Conservation (phyloP, 2,329 filamentous ascomycete species). For the Diaporthe citri region DNA sequence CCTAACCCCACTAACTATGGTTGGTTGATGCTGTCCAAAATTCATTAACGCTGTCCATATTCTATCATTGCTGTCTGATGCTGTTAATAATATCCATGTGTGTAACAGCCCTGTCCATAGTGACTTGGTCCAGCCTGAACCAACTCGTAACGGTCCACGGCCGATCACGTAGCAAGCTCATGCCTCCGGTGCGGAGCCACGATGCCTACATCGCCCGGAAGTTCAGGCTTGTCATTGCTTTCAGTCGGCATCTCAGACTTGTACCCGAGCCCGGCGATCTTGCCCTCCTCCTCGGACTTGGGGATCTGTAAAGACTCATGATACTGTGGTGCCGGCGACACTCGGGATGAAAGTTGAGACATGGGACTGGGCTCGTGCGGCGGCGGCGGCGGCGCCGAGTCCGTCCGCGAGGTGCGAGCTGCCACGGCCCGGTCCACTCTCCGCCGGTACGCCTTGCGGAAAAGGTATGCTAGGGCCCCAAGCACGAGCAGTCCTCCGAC, state of each 20-base stretch:
- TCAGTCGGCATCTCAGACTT: constrained; percentile 24
- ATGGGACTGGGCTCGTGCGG: constrained; percentile 11
- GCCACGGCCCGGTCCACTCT: constrained; percentile 15
- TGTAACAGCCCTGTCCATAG: too few relatives aligned
- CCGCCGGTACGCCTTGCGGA: constrained; percentile 9
- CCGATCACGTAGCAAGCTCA: not conserved
- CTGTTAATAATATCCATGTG: too few relatives aligned
- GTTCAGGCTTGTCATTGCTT: constrained; percentile 2
- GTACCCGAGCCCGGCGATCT: constrained; percentile 19
- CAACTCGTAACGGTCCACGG: not conserved
- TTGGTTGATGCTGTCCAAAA: too few relatives aligned
- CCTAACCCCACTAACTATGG: too few relatives aligned
- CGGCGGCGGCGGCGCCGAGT: not conserved
- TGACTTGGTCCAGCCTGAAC: not conserved
- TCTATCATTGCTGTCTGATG: too few relatives aligned
- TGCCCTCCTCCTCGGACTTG: constrained; percentile 20
- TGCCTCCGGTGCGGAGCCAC: not conserved
- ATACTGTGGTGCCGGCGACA: not conserved
- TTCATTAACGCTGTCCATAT: too few relatives aligned
- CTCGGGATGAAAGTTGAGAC: not conserved
- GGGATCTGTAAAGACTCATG: not conserved
- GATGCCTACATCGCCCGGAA: not conserved
- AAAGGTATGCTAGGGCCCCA: not conserved
- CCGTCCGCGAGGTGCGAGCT: not conserved
- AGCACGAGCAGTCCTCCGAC: constrained; percentile 11